These are phyloP conservation scores for Amanita fuliginea DNA, from an alignment of 768 basidiomycete genomes.

Conservation along the genomic window DNA sequence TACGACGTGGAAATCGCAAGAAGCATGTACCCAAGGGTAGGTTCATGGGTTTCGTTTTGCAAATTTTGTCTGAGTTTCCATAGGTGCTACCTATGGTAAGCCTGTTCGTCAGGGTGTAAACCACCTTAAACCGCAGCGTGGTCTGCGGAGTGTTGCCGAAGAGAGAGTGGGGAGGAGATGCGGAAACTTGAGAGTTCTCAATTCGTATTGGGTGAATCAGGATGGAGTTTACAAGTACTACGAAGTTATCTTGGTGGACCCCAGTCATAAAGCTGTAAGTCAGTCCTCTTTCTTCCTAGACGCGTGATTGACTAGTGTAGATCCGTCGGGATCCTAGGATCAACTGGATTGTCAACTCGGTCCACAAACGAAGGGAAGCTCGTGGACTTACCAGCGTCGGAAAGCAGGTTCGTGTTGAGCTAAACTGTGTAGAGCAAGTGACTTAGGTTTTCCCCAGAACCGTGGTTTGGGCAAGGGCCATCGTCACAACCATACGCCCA, in stretches of 20 bases:
- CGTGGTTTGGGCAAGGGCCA: slow-evolving; percentile 95
- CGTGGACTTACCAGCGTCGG: slow-evolving; percentile 96
- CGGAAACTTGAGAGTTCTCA: slow-evolving; percentile 91
- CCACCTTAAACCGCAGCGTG: slow-evolving; percentile 96
- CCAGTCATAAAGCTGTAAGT: slow-evolving; percentile 84
- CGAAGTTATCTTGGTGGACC: slow-evolving; percentile 98
- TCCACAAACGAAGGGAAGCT: slow-evolving; percentile 97
- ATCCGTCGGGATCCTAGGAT: slow-evolving; percentile 94
- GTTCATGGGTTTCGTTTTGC: slow-evolving; percentile 10
- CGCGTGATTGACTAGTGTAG: slow-evolving; percentile 23
- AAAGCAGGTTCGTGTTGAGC: slow-evolving; percentile 67
- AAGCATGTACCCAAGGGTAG: slow-evolving; percentile 95
- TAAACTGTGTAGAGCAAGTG: slow-evolving; percentile 4
- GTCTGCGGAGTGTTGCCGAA: slow-evolving; percentile 88
- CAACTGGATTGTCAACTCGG: slow-evolving; percentile 98
- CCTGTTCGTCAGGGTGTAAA: slow-evolving; percentile 99
- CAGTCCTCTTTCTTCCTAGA: not conserved
- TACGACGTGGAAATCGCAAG: slow-evolving; percentile 97
- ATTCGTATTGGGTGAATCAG: slow-evolving; percentile 99
- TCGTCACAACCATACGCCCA: slow-evolving; percentile 87
- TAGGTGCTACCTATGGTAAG: slow-evolving; percentile 97
- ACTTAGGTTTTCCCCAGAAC: slow-evolving; percentile 44
- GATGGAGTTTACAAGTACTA: slow-evolving; percentile 99
- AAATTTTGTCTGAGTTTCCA: not conserved
- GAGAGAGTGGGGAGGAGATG: slow-evolving; percentile 96